phyloP scores from a whole-genome alignment of 2,329 filamentous ascomycete species.

The Ilyonectria robusta region DNA sequence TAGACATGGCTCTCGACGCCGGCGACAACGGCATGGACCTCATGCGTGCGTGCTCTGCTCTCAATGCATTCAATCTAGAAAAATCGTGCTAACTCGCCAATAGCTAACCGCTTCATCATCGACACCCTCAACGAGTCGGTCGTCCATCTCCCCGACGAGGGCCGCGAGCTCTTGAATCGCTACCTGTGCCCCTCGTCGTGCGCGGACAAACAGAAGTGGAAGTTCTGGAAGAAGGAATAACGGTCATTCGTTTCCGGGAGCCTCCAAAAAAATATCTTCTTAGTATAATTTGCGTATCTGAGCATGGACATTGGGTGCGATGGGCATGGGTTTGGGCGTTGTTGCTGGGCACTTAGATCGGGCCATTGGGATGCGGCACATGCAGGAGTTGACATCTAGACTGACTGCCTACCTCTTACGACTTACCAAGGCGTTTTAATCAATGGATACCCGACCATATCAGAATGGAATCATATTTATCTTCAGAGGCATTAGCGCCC shows the following conservation, averaged over 20 bases:
- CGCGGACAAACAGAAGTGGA: slow-evolving; percentile 44
- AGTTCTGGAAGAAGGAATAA: slow-evolving; percentile 49
- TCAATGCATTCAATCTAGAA: background rate
- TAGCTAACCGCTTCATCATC: slow-evolving; percentile 58
- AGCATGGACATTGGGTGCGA: background rate
- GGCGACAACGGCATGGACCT: slow-evolving; percentile 56
- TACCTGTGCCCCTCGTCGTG: slow-evolving; percentile 40
- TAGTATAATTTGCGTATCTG: background rate
- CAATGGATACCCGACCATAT: slow-evolving; percentile 23
- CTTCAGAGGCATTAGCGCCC: background rate
- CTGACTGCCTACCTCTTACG: slow-evolving; percentile 12
- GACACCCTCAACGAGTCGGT: slow-evolving; percentile 57
- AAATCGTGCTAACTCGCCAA: slow-evolving; percentile 5
- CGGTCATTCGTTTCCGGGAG: background rate
- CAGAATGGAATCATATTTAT: slow-evolving; percentile 21
- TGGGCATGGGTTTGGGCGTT: slow-evolving; percentile 11
- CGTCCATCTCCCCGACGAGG: slow-evolving; percentile 54
- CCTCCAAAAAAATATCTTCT: background rate
- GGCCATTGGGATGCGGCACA: slow-evolving; percentile 9
- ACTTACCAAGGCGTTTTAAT: slow-evolving; percentile 4
- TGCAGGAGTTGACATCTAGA: slow-evolving; percentile 21
- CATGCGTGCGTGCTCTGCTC: slow-evolving; percentile 58
- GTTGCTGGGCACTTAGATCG: slow-evolving; percentile 17
- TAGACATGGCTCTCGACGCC: slow-evolving; percentile 61
- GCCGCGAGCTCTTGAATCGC: slow-evolving; percentile 53